A percentile compares a stretch with the other conserved stretches of the same genome.
phyloP scores from a whole-genome alignment of 2,329 filamentous ascomycete genomes.

The Plenodomus tracheiphilus region DNA sequence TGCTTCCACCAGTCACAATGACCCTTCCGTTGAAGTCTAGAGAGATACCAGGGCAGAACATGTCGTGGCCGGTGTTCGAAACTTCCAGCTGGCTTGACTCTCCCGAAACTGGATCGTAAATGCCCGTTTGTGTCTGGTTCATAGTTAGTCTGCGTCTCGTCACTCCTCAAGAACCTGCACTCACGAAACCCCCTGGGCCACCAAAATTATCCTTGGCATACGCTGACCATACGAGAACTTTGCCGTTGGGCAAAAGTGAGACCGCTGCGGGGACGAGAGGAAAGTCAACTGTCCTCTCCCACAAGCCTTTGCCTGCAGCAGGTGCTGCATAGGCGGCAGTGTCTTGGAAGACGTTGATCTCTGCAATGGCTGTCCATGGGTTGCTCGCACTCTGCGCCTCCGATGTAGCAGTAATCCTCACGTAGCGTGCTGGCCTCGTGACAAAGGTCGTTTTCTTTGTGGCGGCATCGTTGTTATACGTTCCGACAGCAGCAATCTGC shows the following conservation, averaged over 20 bases:
- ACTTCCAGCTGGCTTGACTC: slow-evolving; percentile 30
- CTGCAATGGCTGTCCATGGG: slow-evolving; percentile 26
- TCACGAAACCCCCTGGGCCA: slow-evolving; percentile 16
- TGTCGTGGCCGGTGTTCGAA: slow-evolving; percentile 54
- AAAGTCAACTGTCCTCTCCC: slow-evolving; percentile 33
- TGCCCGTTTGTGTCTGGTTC: slow-evolving; percentile 32
- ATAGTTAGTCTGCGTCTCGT: background rate
- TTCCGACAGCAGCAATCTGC: slow-evolving; percentile 26
- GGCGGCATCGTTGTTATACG: slow-evolving; percentile 27
- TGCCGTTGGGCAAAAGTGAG: slow-evolving; percentile 27
- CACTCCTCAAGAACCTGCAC: background rate
- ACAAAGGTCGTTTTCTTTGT: slow-evolving; percentile 31
- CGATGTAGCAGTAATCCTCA: slow-evolving; percentile 26
- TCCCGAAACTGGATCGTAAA: slow-evolving; percentile 34
- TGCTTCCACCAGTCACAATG: slow-evolving; percentile 59
- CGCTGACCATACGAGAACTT: slow-evolving; percentile 30
- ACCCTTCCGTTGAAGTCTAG: slow-evolving; percentile 54
- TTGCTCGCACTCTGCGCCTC: slow-evolving; percentile 24
- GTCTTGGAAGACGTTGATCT: slow-evolving; percentile 30
- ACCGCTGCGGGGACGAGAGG: slow-evolving; percentile 30
- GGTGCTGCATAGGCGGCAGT: slow-evolving; percentile 19
- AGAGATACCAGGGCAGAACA: slow-evolving; percentile 62
- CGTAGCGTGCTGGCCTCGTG: slow-evolving; percentile 23
- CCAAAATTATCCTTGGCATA: slow-evolving; percentile 21
- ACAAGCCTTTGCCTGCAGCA: slow-evolving; percentile 23